phyloP scores from a whole-genome alignment of 2,329 filamentous ascomycete genomes.

The Fusarium nygamai region DNA sequence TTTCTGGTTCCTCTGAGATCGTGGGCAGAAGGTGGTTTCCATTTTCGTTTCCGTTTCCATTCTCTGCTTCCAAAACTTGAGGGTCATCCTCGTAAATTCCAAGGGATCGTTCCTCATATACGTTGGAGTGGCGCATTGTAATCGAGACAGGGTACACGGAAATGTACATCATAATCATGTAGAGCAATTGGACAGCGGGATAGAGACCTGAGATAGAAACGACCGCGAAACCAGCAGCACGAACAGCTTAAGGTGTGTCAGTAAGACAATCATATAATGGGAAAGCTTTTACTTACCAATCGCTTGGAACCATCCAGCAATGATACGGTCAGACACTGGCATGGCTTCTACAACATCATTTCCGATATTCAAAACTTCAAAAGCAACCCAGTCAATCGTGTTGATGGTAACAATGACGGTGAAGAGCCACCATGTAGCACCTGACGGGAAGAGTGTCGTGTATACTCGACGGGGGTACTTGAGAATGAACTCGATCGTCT shows the following conservation, averaged over 20 bases:
- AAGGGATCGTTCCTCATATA: slow-evolving; percentile 75
- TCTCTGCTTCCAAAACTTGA: slow-evolving; percentile 41
- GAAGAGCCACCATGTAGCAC: slow-evolving; percentile 73
- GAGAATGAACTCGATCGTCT: slow-evolving; percentile 64
- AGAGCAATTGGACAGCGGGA: slow-evolving; percentile 68
- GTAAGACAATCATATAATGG: background rate
- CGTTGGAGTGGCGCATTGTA: slow-evolving; percentile 74
- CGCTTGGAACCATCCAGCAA: slow-evolving; percentile 74
- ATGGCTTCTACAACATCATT: slow-evolving; percentile 65
- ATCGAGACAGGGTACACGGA: slow-evolving; percentile 71
- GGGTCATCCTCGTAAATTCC: slow-evolving; percentile 63
- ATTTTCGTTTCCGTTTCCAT: slow-evolving; percentile 4
- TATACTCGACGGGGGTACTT: slow-evolving; percentile 68
- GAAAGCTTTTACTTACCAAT: slow-evolving; percentile 52
- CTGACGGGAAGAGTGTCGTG: slow-evolving; percentile 70
- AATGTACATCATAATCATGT: slow-evolving; percentile 74
- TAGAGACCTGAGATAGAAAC: slow-evolving; percentile 66
- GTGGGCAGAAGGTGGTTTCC: slow-evolving; percentile 17
- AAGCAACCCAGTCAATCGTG: slow-evolving; percentile 70
- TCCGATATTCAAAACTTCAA: slow-evolving; percentile 72
- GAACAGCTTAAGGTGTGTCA: slow-evolving; percentile 58
- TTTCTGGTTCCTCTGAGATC: slow-evolving; percentile 44
- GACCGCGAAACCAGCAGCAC: slow-evolving; percentile 73
- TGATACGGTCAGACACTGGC: slow-evolving; percentile 61
- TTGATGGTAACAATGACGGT: slow-evolving; percentile 70